phyloP scores from a whole-genome alignment of 805 yeast genomes.

The Zygosaccharomyces bailii region DNA sequence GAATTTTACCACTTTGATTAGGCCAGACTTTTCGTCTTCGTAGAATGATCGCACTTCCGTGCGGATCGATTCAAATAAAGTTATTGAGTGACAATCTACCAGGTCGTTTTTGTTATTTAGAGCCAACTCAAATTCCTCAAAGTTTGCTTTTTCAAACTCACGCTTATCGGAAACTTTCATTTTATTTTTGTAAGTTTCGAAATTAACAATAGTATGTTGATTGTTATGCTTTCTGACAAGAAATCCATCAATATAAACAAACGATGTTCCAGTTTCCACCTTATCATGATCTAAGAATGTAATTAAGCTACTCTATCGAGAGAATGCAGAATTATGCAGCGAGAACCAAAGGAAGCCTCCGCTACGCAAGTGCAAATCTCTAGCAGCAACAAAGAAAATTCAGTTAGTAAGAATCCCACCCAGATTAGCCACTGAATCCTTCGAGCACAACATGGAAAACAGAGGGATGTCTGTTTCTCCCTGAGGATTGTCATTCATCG shows the following conservation, averaged over 20 bases:
- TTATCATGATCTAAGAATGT: background rate
- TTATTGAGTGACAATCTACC: background rate
- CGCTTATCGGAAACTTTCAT: background rate
- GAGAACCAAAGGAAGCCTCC: too few relatives aligned
- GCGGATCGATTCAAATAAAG: background rate
- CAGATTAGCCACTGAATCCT: too few relatives aligned
- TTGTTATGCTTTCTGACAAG: background rate
- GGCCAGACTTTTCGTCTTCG: background rate
- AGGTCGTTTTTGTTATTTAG: background rate
- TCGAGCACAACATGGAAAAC: too few relatives aligned
- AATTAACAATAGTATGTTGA: background rate
- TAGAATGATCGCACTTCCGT: background rate
- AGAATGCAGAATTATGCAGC: too few relatives aligned
- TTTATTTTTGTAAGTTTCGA: background rate
- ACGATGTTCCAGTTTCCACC: background rate
- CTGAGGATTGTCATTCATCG: too few relatives aligned
- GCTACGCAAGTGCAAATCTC: too few relatives aligned
- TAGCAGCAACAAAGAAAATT: too few relatives aligned
- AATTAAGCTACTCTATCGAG: too few relatives aligned
- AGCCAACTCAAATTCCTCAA: background rate
- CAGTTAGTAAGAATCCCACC: too few relatives aligned
- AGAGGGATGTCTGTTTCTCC: too few relatives aligned
- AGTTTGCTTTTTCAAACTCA: background rate
- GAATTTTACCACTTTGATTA: background rate
- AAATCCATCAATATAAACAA: background rate